These are phyloP conservation scores for Lizonia empirigonia DNA, from an alignment of 2,329 filamentous ascomycete species.

Conservation along the genomic window DNA sequence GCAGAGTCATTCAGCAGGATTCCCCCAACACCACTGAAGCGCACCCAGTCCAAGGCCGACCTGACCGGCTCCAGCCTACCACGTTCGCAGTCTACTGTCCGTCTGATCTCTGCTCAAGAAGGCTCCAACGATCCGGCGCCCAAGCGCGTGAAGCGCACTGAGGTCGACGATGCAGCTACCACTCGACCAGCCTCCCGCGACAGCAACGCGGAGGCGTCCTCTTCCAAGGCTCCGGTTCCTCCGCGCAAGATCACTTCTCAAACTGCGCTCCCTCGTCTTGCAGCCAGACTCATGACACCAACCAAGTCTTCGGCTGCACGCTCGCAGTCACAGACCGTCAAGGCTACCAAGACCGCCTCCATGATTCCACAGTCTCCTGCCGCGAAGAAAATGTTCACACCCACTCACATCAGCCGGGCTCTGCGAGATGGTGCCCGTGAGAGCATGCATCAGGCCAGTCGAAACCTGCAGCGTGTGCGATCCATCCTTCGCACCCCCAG, in stretches of 20 bases:
- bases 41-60: conserved; percentile 63
- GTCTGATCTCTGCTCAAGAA: conserved; percentile 32
- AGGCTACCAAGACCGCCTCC: conserved; percentile 52
- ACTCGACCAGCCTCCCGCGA: conserved; percentile 62
- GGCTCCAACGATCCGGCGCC: conserved; percentile 50
- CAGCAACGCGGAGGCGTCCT: conserved; percentile 15
- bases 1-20: conserved; percentile 60
- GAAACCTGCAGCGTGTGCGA: conserved; percentile 61
- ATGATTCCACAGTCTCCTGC: conserved; percentile 63
- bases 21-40: conserved; percentile 56
- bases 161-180: conserved; percentile 72
- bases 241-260: conserved; percentile 38
- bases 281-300: conserved; percentile 68
- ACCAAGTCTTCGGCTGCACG: conserved; percentile 76
- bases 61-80: conserved; percentile 56
- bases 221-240: conserved; percentile 26
- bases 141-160: conserved; percentile 73
- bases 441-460: conserved; percentile 47
- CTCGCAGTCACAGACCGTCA: conserved; percentile 57
- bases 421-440: conserved; percentile 48
- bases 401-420: conserved; percentile 39
- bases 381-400: conserved; percentile 56
- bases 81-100: conserved; percentile 44
- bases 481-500: conserved; percentile 67
- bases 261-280: conserved; percentile 55